Evolutionary conservation across 2,329 filamentous ascomycete species (phyloP).

Genomic region (Chlorencoelia australis): DNA sequence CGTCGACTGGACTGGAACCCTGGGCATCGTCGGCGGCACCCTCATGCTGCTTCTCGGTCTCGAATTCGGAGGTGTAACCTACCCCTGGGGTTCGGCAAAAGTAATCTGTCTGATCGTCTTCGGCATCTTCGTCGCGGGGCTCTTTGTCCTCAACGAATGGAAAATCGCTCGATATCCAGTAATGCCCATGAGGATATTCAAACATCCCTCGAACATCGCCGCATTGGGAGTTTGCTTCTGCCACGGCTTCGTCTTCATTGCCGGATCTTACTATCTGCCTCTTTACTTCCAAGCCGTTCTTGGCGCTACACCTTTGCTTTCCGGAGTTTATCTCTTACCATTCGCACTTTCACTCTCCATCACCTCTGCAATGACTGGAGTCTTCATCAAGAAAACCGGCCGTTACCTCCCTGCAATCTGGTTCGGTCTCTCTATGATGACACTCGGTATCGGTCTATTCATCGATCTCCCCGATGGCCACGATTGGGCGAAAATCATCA

Average conservation of each 20-base stretch:
- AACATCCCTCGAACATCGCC: conserved; percentile 53
- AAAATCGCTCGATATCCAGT: conserved; percentile 67
- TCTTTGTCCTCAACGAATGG: conserved; percentile 64
- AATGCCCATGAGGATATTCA: conserved; percentile 67
- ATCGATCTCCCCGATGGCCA: conserved; percentile 48
- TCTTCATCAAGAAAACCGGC: conserved; percentile 53
- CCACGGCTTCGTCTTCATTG: conserved; percentile 47
- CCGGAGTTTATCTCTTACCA: conserved; percentile 67
- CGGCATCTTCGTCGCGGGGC: conserved; percentile 44
- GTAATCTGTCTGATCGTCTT: conserved; percentile 43
- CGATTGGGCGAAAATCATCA: conserved; percentile 45
- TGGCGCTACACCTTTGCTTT: conserved; percentile 47
- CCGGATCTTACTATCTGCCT: conserved; percentile 18
- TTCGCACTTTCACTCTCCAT: conserved; percentile 58
- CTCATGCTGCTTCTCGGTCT: conserved; percentile 81
- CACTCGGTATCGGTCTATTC: conserved; percentile 54
- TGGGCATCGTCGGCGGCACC: conserved; percentile 58
- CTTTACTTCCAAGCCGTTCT: conserved; percentile 65
- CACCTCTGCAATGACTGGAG: conserved; percentile 45
- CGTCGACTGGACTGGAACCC: conserved; percentile 49
- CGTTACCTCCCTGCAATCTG: conserved; percentile 53
- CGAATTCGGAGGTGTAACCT: conserved; percentile 68
- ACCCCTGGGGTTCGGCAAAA: conserved; percentile 40
- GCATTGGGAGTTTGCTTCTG: conserved; percentile 58
- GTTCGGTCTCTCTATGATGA: conserved; percentile 46